Conservation (phyloP, 2,329 filamentous ascomycete genomes). For the Microcera coccophila region DNA sequence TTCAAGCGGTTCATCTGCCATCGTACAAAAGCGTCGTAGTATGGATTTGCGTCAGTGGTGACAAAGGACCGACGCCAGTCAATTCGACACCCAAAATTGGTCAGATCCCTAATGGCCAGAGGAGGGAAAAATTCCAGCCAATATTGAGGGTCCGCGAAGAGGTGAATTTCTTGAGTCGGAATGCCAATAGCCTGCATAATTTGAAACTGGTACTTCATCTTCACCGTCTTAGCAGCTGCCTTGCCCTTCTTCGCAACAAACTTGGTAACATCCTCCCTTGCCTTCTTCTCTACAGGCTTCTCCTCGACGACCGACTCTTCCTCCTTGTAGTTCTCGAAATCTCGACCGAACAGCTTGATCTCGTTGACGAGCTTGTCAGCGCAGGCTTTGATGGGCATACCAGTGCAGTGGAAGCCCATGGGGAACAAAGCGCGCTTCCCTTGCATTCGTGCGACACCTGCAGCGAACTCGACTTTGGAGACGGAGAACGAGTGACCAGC, state of each 20-base stretch:
- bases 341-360: slow-evolving; percentile 80
- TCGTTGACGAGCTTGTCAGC: slow-evolving; percentile 92
- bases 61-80: slow-evolving; percentile 93
- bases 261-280: slow-evolving; percentile 81
- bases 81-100: slow-evolving; percentile 77
- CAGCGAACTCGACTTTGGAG: slow-evolving; percentile 88
- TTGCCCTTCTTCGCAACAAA: slow-evolving; percentile 93
- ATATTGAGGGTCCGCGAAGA: slow-evolving; percentile 84
- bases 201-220: slow-evolving; percentile 93
- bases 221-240: slow-evolving; percentile 81
- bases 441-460: slow-evolving; percentile 83
- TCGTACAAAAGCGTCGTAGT: slow-evolving; percentile 89
- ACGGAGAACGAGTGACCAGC: slow-evolving; percentile 90
- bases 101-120: slow-evolving; percentile 64
- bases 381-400: slow-evolving; percentile 97
- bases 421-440: slow-evolving; percentile 86
- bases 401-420: slow-evolving; percentile 87
- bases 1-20: slow-evolving; percentile 97
- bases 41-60: slow-evolving; percentile 94
- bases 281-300: slow-evolving; percentile 57
- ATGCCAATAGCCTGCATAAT: slow-evolving; percentile 93
- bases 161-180: slow-evolving; percentile 81
- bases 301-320: slow-evolving; percentile 52
- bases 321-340: slow-evolving; percentile 74
- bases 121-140: slow-evolving; percentile 86